Percentiles rank a stretch among this genome's conserved stretches.
Evolutionary conservation across 1,284 basidiomycete genomes (phyloP).

Genomic region (Abortiporus biennis): DNA sequence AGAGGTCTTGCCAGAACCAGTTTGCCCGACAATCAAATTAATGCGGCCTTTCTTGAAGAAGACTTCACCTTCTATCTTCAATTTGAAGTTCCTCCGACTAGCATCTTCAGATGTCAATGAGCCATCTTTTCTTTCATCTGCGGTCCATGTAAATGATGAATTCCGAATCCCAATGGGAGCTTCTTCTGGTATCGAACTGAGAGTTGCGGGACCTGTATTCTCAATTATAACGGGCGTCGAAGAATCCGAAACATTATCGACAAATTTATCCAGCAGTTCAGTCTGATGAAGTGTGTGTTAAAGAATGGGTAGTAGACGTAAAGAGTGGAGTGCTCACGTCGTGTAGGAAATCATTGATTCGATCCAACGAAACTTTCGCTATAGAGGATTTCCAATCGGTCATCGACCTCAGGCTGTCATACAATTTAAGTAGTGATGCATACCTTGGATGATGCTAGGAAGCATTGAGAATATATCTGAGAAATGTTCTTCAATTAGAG

Average conservation of each 20-base stretch:
- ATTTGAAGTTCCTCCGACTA: conserved; percentile 34
- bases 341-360: conserved; percentile 39
- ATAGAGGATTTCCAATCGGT: conserved; percentile 12
- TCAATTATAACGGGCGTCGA: conserved; percentile 6
- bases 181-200: conserved; percentile 14
- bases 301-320: not conserved
- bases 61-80: conserved; percentile 46
- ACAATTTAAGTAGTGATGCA: too few relatives aligned
- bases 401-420: not conserved
- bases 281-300: conserved; percentile 28
- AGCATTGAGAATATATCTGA: conserved; percentile 24
- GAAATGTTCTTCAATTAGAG: conserved; percentile 28
- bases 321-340: conserved; percentile 24
- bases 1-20: conserved; percentile 47
- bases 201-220: conserved; percentile 9
- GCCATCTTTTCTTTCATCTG: conserved; percentile 20
- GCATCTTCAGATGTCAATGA: conserved; percentile 20
- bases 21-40: conserved; percentile 62
- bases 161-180: conserved; percentile 33
- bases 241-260: conserved; percentile 25
- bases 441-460: conserved; percentile 27
- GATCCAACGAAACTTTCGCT: conserved; percentile 42
- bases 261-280: conserved; percentile 43
- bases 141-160: conserved; percentile 37
- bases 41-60: conserved; percentile 51